Percentiles rank a stretch among this genome's conserved stretches.
Conservation (phyloP, 1,139 yeast genomes). For the Geotrichum histeridarum region DNA sequence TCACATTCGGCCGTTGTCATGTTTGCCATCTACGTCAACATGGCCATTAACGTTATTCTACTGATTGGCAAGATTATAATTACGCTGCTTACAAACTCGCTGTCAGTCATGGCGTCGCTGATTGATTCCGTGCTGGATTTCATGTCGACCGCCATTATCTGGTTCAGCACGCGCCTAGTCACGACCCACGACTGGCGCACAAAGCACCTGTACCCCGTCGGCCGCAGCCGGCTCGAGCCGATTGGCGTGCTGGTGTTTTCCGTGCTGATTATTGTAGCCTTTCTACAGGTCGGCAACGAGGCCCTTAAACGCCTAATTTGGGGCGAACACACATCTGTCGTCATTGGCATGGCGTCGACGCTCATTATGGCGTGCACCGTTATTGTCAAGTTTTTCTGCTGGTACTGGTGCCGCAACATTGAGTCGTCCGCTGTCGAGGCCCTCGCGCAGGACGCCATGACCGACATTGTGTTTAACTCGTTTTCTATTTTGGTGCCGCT, state of each 20-base stretch:
- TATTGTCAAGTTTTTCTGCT: conserved; percentile 55
- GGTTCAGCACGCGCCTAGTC: conserved; percentile 55
- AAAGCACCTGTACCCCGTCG: conserved; percentile 53
- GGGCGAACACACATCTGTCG: conserved; percentile 34
- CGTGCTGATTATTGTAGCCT: conserved; percentile 63
- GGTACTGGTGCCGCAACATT: conserved; percentile 60
- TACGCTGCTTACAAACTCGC: conserved; percentile 59
- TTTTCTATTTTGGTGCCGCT: conserved; percentile 70
- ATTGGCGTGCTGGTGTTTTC: conserved; percentile 73
- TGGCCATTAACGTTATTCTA: conserved; percentile 54
- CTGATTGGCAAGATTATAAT: conserved; percentile 59
- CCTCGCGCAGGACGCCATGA: conserved; percentile 73
- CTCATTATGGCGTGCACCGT: conserved; percentile 62
- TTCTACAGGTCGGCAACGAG: conserved; percentile 67
- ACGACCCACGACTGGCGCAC: conserved; percentile 51
- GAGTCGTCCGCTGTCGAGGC: conserved; percentile 70
- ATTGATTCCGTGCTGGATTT: conserved; percentile 74
- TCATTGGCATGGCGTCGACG: conserved; percentile 52
- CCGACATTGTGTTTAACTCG: conserved; percentile 66
- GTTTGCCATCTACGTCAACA: conserved; percentile 62
- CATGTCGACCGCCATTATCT: conserved; percentile 68
- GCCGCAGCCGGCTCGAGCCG: conserved; percentile 69
- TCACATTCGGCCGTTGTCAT: conserved; percentile 46
- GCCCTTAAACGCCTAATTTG: conserved; percentile 40
- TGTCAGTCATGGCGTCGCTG: conserved; percentile 71